Percentiles rank a stretch among this genome's conserved stretches.
phyloP scores from a whole-genome alignment of 495 filamentous ascomycete genomes.

The Articulospora tetracladia region DNA sequence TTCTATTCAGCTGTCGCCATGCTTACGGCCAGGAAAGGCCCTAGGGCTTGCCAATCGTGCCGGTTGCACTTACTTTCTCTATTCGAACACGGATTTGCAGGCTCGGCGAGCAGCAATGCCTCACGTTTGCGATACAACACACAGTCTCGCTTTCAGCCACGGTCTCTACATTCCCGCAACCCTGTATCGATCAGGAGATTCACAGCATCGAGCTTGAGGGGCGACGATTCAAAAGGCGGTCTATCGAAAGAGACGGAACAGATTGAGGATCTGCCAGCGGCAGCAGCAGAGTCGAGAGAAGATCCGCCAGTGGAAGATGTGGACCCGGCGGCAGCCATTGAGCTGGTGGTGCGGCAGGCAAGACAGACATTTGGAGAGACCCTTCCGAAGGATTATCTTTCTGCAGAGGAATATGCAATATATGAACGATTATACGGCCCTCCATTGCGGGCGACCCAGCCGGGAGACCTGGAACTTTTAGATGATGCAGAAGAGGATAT shows the following conservation, averaged over 20 bases:
- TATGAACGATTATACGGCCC: slow-evolving; percentile 81
- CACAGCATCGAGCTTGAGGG: slow-evolving; percentile 29
- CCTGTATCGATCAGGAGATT: slow-evolving; percentile 30
- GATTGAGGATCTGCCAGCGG: background rate
- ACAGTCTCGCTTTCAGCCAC: slow-evolving; percentile 10
- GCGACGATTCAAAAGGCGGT: background rate
- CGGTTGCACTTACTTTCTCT: slow-evolving; percentile 42
- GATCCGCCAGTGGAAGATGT: background rate
- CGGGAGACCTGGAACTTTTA: slow-evolving; percentile 53
- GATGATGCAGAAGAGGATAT: slow-evolving; percentile 30
- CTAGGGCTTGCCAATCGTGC: slow-evolving; percentile 45
- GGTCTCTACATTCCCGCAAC: slow-evolving; percentile 18
- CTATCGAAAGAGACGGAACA: background rate
- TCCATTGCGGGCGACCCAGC: slow-evolving; percentile 50
- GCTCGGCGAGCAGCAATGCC: slow-evolving; percentile 11
- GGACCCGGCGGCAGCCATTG: slow-evolving; percentile 39
- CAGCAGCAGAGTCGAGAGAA: background rate
- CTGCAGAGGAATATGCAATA: slow-evolving; percentile 62
- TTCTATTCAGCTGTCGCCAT: slow-evolving; percentile 23
- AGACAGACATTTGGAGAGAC: slow-evolving; percentile 72
- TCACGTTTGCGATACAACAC: slow-evolving; percentile 13
- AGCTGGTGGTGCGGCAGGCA: slow-evolving; percentile 63
- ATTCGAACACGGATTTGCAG: slow-evolving; percentile 36
- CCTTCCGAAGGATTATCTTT: slow-evolving; percentile 70
- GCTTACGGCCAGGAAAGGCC: slow-evolving; percentile 42